A percentile compares a stretch with the other conserved stretches of the same genome.
Evolutionary conservation across 176 grass and related monocot species (phyloP).

Genomic region (Carex kokanica): DNA sequence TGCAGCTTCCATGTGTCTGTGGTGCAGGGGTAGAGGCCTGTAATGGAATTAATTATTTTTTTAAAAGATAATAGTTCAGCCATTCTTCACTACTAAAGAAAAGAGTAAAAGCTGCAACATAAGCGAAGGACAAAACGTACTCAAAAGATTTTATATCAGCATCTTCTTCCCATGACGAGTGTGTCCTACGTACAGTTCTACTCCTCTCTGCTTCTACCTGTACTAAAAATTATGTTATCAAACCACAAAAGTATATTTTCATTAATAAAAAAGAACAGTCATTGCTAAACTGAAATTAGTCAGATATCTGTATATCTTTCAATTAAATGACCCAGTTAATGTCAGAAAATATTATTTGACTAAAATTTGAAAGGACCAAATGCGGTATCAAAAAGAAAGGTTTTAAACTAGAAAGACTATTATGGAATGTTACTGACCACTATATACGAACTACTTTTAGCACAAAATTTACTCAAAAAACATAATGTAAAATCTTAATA

Average conservation of each 20-base stretch:
- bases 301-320: background rate
- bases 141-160: conserved; percentile 94
- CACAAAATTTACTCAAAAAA: background rate
- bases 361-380: background rate
- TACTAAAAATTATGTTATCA: conserved; percentile 18
- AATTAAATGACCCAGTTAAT: background rate
- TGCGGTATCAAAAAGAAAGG: background rate
- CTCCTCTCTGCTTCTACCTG: conserved; percentile 96
- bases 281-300: background rate
- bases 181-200: conserved; percentile 60
- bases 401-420: background rate
- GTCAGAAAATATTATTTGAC: background rate
- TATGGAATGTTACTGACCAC: background rate
- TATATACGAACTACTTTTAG: background rate
- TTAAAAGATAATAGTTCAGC: conserved; percentile 20
- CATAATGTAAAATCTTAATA: conserved; percentile 13
- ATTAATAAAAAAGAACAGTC: background rate
- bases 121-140: conserved; percentile 34
- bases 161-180: conserved; percentile 94
- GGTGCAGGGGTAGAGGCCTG: conserved; percentile 96
- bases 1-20: conserved; percentile 86
- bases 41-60: conserved; percentile 34
- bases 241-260: conserved; percentile 16
- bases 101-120: background rate
- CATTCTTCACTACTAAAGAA: conserved; percentile 11